Percentiles rank a stretch among this genome's conserved stretches.
phyloP scores from a whole-genome alignment of 768 basidiomycete genomes.

The Tricholoma matsutake region DNA sequence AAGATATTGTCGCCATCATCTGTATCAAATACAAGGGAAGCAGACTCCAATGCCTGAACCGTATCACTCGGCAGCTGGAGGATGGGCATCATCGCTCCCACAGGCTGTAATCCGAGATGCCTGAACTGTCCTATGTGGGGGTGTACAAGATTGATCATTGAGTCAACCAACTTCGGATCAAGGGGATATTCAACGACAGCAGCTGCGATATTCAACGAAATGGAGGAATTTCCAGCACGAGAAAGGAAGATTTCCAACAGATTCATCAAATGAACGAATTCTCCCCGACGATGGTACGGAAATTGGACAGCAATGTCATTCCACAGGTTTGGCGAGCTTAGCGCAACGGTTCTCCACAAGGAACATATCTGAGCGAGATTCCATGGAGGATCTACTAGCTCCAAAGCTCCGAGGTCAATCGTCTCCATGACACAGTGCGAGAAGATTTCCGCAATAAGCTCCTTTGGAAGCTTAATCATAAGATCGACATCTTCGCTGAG shows the following conservation, averaged over 20 bases:
- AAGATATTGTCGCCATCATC: too few species aligned
- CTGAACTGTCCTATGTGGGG: background rate
- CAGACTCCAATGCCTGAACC: too few species aligned
- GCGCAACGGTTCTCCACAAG: background rate
- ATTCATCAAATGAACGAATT: background rate
- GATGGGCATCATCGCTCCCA: too few species aligned
- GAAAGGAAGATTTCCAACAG: background rate
- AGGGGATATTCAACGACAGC: background rate
- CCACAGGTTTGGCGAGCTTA: background rate
- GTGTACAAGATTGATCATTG: background rate
- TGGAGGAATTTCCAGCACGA: background rate
- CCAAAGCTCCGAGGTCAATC: background rate
- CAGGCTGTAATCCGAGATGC: background rate
- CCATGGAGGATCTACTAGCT: background rate
- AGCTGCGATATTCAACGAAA: background rate
- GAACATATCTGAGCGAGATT: background rate
- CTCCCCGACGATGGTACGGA: background rate
- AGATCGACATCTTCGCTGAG: too few species aligned
- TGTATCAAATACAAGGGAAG: too few species aligned
- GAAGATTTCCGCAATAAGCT: background rate
- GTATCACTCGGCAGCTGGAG: too few species aligned
- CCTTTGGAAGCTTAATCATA: background rate
- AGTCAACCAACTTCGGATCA: background rate
- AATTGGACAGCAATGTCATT: background rate
- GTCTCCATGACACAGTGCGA: background rate